phyloP scores from a whole-genome alignment of 495 filamentous ascomycete genomes.

The Trichoderma virens region DNA sequence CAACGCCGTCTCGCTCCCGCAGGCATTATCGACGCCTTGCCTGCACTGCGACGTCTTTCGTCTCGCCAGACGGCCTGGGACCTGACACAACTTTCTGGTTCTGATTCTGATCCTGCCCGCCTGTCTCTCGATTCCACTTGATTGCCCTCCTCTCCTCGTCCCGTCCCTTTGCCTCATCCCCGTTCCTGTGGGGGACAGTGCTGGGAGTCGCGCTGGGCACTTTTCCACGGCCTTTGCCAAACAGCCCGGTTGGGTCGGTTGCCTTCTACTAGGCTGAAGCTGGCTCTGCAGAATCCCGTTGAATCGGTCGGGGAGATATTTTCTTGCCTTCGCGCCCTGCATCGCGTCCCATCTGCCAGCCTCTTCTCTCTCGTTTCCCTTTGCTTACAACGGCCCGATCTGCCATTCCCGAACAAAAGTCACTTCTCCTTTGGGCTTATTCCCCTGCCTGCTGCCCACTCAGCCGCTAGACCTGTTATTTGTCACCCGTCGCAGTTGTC shows the following conservation, averaged over 20 bases:
- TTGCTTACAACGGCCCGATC: not conserved
- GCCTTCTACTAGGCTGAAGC: not conserved
- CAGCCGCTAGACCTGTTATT: not conserved
- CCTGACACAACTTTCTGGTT: slow-evolving; percentile 6
- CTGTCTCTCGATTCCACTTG: not conserved
- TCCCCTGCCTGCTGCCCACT: not conserved
- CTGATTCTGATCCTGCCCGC: not conserved
- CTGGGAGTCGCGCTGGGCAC: not conserved
- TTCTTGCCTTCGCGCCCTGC: not conserved
- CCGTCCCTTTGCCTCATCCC: not conserved
- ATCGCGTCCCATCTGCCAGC: not conserved
- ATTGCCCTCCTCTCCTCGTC: not conserved
- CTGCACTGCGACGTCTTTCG: slow-evolving; percentile 8
- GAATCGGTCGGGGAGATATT: slow-evolving; percentile 1
- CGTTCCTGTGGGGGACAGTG: not conserved
- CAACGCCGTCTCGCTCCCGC: slow-evolving; percentile 9
- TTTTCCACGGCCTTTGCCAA: not conserved
- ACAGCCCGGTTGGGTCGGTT: slow-evolving; percentile 1
- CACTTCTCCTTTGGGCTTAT: not conserved
- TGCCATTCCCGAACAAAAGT: not conserved
- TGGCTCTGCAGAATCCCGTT: not conserved
- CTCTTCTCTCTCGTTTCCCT: not conserved
- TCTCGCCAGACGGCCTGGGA: slow-evolving; percentile 3
- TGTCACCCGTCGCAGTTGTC: slow-evolving; percentile 5
- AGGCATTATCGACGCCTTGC: slow-evolving; percentile 5